These are phyloP conservation scores for Nematocida homosporus DNA, from an alignment of 371 early-diverging fungal genomes.

Conservation along the genomic window DNA sequence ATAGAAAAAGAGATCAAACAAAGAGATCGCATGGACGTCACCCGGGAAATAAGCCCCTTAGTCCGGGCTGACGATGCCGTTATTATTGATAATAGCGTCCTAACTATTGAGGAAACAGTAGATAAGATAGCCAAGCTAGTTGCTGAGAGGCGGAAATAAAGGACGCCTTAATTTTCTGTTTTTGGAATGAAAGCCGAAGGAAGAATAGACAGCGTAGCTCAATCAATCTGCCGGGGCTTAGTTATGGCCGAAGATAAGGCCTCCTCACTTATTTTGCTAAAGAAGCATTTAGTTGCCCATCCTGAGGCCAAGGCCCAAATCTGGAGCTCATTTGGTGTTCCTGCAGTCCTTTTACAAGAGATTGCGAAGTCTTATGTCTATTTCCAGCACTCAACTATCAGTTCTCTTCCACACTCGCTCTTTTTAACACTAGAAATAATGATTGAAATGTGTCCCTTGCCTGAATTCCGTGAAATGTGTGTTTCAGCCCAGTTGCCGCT, in stretches of 20 bases:
- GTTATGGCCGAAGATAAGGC: constrained; percentile 12
- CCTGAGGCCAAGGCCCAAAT: neutral
- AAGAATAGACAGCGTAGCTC: neutral
- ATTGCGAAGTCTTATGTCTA: constrained; percentile 48
- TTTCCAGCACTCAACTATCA: constrained; percentile 28
- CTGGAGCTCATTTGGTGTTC: constrained; percentile 44
- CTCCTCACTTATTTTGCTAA: neutral
- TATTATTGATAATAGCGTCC: constrained; percentile 74
- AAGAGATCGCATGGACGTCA: constrained; percentile 75
- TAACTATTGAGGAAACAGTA: constrained; percentile 75
- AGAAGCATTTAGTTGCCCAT: neutral
- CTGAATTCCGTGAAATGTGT: constrained; percentile 73
- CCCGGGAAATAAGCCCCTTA: constrained; percentile 74
- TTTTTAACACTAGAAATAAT: constrained; percentile 36
- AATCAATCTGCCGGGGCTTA: constrained; percentile 2
- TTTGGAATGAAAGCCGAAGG: neutral
- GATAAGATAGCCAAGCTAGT: constrained; percentile 69
- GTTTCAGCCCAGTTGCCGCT: constrained; percentile 86
- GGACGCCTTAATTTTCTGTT: neutral
- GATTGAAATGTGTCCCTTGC: constrained; percentile 16
- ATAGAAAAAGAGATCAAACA: constrained; percentile 61
- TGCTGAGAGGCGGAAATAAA: constrained; percentile 64
- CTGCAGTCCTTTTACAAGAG: constrained; percentile 60
- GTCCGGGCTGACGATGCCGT: constrained; percentile 76
- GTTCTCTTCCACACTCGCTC: neutral